A percentile compares a stretch with the other conserved stretches of the same genome.
Conservation (phyloP, 2,329 filamentous ascomycete species). For the Stemphylium lycopersici region DNA sequence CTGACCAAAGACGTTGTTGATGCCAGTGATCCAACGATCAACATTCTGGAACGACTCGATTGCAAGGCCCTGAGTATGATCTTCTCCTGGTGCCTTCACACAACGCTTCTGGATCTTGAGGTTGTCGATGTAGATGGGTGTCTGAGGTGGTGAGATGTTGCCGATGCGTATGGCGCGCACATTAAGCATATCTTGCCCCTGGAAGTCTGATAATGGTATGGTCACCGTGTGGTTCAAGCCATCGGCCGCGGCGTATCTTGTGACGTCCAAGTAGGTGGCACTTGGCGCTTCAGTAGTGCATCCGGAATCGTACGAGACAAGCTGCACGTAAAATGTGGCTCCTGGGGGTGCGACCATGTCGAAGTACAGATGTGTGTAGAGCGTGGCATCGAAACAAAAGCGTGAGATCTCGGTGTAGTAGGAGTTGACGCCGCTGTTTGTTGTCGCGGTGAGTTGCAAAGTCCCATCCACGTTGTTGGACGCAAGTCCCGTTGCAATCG, state of each 20-base stretch:
- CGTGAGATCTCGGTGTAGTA: conserved; percentile 16
- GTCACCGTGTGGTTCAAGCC: conserved; percentile 12
- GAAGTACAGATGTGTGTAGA: conserved; percentile 15
- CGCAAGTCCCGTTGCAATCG: conserved; percentile 8
- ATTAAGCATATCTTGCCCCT: conserved; percentile 9
- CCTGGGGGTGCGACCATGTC: conserved; percentile 12
- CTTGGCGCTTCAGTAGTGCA: conserved; percentile 7
- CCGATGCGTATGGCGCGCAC: conserved; percentile 14
- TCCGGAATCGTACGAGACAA: conserved; percentile 10
- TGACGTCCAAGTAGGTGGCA: conserved; percentile 10
- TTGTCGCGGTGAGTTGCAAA: conserved; percentile 12
- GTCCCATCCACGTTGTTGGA: conserved; percentile 12
- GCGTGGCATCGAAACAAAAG: conserved; percentile 11
- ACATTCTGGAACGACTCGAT: conserved; percentile 16
- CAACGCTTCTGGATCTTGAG: conserved; percentile 16
- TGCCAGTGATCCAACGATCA: conserved; percentile 14
- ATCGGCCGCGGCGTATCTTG: conserved; percentile 10
- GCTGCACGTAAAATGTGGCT: conserved; percentile 11
- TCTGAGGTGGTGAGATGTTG: conserved; percentile 13
- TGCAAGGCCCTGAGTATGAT: conserved; percentile 9
- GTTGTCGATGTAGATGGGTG: conserved; percentile 12
- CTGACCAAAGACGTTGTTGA: conserved; percentile 15
- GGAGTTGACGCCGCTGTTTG: conserved; percentile 10
- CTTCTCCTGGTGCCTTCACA: conserved; percentile 13
- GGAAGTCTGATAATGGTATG: conserved; percentile 11